Percentiles rank a stretch among this genome's conserved stretches.
Conservation (phyloP, 148 eudicot species). For the Fagopyrum esculentum region DNA sequence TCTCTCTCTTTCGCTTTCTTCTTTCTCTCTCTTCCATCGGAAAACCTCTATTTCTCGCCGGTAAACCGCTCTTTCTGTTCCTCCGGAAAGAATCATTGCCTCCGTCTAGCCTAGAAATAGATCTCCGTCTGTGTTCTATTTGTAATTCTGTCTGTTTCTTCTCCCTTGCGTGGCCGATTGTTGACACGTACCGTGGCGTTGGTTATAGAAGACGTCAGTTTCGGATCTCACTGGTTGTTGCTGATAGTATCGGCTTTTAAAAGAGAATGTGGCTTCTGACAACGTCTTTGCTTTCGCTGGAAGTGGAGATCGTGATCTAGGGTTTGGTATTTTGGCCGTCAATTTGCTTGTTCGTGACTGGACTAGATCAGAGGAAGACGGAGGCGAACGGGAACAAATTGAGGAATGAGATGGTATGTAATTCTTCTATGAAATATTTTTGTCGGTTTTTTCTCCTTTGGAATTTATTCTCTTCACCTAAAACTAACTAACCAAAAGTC, state of each 20-base stretch:
- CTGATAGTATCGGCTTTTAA: constrained; percentile 26
- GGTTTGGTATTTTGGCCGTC: constrained; percentile 23
- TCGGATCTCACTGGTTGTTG: constrained; percentile 33
- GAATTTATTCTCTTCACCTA: constrained; percentile 2
- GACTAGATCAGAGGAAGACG: constrained; percentile 33
- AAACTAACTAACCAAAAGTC: neutral
- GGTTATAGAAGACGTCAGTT: neutral
- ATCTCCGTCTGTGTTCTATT: neutral
- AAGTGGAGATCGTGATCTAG: constrained; percentile 46
- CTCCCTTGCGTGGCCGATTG: neutral
- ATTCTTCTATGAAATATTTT: neutral
- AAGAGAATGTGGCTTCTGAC: constrained; percentile 52
- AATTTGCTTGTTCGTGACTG: neutral
- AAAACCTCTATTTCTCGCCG: constrained; percentile 16
- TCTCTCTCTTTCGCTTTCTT: constrained; percentile 24
- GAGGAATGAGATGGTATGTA: constrained; percentile 73
- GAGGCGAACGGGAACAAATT: constrained; percentile 25
- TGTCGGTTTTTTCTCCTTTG: neutral
- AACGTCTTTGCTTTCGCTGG: constrained; percentile 16
- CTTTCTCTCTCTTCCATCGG: constrained; percentile 18
- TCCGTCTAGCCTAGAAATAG: neutral
- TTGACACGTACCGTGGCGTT: neutral
- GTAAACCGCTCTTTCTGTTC: constrained; percentile 17
- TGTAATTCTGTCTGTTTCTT: neutral
- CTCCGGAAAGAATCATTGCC: constrained; percentile 11